Percentiles rank a stretch among this genome's conserved stretches.
phyloP scores from a whole-genome alignment of 805 yeast genomes.

The Candida hispaniensis region DNA sequence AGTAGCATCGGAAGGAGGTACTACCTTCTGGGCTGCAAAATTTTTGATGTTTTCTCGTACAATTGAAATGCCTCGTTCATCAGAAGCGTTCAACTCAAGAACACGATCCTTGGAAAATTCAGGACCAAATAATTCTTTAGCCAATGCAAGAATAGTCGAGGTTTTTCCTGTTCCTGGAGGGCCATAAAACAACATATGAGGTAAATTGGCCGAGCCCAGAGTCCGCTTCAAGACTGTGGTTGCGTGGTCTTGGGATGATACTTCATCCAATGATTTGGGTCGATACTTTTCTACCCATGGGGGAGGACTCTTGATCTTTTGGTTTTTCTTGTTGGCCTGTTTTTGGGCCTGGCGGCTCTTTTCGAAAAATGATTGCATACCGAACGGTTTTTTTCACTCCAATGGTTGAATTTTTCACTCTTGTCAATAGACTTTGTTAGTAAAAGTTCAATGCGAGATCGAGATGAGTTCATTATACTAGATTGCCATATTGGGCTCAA shows the following conservation, averaged over 20 bases:
- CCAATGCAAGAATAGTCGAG: constrained; percentile 77
- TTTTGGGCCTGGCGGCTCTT: constrained; percentile 11
- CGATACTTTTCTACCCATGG: constrained; percentile 34
- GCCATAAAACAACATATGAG: constrained; percentile 81
- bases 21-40: constrained; percentile 77
- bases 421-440: background rate
- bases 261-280: constrained; percentile 77
- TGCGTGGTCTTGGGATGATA: constrained; percentile 86
- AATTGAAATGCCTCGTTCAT: constrained; percentile 95
- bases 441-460: too few relatives aligned
- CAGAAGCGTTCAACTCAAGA: constrained; percentile 88
- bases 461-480: too few relatives aligned
- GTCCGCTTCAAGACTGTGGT: constrained; percentile 73
- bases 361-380: constrained; percentile 13
- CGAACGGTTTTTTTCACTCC: background rate
- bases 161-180: constrained; percentile 95
- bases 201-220: constrained; percentile 54
- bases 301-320: constrained; percentile 6
- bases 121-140: constrained; percentile 77
- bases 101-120: constrained; percentile 75
- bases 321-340: constrained; percentile 4
- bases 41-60: constrained; percentile 96
- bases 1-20: constrained; percentile 66
- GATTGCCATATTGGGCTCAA: too few relatives aligned
- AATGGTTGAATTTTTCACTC: background rate